Conservation (phyloP, 768 basidiomycete genomes). For the Sporobolomyces roseus region DNA sequence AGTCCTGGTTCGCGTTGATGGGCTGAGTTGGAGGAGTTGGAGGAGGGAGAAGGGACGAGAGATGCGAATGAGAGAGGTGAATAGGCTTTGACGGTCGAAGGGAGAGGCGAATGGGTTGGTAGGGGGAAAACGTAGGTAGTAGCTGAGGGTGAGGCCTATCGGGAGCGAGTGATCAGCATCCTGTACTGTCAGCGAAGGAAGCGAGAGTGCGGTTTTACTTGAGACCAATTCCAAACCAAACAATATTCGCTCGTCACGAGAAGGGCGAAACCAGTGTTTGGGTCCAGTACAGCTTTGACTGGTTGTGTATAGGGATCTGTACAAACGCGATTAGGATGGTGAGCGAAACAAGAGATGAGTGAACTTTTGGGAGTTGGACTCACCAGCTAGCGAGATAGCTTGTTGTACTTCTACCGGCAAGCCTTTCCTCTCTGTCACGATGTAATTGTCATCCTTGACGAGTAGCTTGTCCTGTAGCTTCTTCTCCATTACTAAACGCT, state of each 20-base stretch:
- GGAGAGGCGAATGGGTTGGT: slow-evolving; percentile 39
- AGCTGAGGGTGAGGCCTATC: slow-evolving; percentile 45
- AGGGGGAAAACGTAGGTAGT: slow-evolving; percentile 48
- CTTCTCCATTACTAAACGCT: neutral
- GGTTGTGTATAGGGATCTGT: slow-evolving; percentile 33
- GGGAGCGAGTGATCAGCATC: neutral
- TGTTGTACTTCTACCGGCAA: slow-evolving; percentile 36
- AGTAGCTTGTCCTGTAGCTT: slow-evolving; percentile 24
- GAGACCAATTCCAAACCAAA: slow-evolving; percentile 49
- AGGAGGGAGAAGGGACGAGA: slow-evolving; percentile 45
- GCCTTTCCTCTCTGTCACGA: slow-evolving; percentile 21
- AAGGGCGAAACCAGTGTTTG: slow-evolving; percentile 46
- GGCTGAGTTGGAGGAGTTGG: slow-evolving; percentile 43
- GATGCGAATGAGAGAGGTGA: slow-evolving; percentile 47
- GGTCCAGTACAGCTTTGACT: slow-evolving; percentile 40
- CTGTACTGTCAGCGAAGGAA: neutral
- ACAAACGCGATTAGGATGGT: too few species aligned
- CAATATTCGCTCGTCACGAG: slow-evolving; percentile 43
- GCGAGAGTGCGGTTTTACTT: slow-evolving; percentile 32
- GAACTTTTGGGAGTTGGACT: neutral
- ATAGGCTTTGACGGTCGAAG: slow-evolving; percentile 27
- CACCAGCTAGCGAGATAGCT: slow-evolving; percentile 27
- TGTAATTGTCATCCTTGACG: slow-evolving; percentile 32
- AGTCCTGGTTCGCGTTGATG: slow-evolving; percentile 74
- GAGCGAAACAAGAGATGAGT: neutral